Conservation (phyloP, 1,139 yeast species). For the Yamadazyma atlantica region DNA sequence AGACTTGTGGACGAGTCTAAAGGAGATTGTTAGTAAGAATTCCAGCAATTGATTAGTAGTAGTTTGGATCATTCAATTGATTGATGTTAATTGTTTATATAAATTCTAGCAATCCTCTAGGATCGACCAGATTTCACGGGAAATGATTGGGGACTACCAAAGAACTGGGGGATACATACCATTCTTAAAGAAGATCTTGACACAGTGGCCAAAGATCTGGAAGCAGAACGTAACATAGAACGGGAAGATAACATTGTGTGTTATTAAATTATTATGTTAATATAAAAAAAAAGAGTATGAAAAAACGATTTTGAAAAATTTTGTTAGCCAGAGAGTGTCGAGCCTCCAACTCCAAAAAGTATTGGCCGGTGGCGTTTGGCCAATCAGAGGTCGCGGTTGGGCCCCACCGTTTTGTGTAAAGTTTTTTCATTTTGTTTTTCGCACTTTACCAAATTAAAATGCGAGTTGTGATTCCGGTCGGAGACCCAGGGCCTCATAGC, state of each 20-base stretch:
- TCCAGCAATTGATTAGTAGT: not conserved
- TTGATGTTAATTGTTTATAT: too few relatives aligned
- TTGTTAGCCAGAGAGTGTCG: constrained; percentile 11
- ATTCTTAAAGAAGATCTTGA: constrained; percentile 59
- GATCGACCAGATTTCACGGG: too few relatives aligned
- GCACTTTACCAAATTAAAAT: too few relatives aligned
- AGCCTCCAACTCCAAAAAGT: constrained; percentile 1
- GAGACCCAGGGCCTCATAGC: too few relatives aligned
- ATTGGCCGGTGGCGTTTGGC: not conserved
- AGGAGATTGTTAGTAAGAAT: constrained; percentile 16
- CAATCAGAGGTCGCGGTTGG: not conserved
- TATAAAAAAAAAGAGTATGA: constrained; percentile 11
- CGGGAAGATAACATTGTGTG: constrained; percentile 66
- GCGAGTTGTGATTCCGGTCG: too few relatives aligned
- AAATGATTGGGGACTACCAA: not conserved
- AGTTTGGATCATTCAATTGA: not conserved
- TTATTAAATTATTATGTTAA: constrained; percentile 5
- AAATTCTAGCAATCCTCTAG: too few relatives aligned
- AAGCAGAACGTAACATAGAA: constrained; percentile 79
- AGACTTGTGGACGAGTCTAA: constrained; percentile 71
- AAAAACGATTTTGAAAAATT: constrained; percentile 16
- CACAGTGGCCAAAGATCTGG: constrained; percentile 72
- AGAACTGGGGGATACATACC: constrained; percentile 45
- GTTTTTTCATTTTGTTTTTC: not conserved
- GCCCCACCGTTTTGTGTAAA: constrained; percentile 2